Conservation (phyloP, 441 rosid genomes). For the Corymbia citriodora region DNA sequence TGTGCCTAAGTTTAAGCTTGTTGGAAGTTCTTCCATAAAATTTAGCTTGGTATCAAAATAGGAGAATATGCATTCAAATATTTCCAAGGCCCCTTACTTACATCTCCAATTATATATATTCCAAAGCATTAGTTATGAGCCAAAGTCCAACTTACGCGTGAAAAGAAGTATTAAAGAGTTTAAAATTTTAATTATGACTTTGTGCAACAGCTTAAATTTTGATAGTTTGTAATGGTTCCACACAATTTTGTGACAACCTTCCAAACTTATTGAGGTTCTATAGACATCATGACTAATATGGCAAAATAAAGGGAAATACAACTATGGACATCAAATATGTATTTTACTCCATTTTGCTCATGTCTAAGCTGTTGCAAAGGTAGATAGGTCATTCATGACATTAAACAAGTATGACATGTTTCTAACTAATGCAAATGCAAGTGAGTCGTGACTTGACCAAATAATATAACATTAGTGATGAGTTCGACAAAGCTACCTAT, state of each 20-base stretch:
- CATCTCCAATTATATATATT: not conserved
- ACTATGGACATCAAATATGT: not conserved
- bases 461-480: fast-evolving
- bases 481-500: not conserved
- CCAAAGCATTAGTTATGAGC: not conserved
- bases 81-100: not conserved
- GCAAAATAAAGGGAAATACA: not conserved
- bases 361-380: not conserved
- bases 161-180: not conserved
- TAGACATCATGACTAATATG: not conserved
- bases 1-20: not conserved
- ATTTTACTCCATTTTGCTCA: not conserved
- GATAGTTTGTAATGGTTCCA: not conserved
- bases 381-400: not conserved
- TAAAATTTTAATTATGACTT: not conserved
- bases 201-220: not conserved
- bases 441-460: not conserved
- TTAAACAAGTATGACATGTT: not conserved
- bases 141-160: not conserved
- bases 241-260: not conserved
- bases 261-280: not conserved
- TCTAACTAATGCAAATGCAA: not conserved
- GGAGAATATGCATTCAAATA: not conserved
- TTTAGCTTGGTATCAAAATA: not conserved
- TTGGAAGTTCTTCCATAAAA: not conserved